Percentiles rank a stretch among this genome's conserved stretches.
Conservation (phyloP, 176 grass and related monocot species). For the Paspalum vaginatum region DNA sequence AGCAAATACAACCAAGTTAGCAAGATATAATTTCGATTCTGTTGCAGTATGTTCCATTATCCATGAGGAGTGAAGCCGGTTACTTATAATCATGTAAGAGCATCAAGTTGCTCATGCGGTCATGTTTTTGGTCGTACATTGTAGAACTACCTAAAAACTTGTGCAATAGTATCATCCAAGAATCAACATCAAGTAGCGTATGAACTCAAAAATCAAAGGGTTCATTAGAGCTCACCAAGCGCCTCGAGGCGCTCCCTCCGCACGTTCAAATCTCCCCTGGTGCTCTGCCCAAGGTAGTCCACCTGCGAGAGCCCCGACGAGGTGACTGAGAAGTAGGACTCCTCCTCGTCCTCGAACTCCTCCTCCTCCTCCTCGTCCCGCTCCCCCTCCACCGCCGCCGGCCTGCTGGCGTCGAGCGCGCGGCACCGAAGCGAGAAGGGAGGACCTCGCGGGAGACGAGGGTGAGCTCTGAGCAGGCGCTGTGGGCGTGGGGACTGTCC, state of each 20-base stretch:
- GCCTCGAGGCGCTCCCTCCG: constrained; percentile 67
- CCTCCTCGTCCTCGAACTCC: constrained; percentile 49
- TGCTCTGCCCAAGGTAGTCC: constrained; percentile 94
- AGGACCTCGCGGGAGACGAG: background rate
- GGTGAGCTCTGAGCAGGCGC: background rate
- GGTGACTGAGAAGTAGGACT: constrained; percentile 83
- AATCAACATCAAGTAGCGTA: background rate
- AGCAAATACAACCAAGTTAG: constrained; percentile 11
- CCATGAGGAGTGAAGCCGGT: background rate
- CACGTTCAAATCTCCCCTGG: constrained; percentile 94
- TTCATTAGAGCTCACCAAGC: constrained; percentile 58
- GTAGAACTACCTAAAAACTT: background rate
- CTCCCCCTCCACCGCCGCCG: constrained; percentile 41
- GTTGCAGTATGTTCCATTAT: background rate
- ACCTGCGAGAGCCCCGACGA: constrained; percentile 79
- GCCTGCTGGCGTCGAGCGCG: constrained; percentile 48
- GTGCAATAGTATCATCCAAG: background rate
- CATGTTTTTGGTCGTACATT: background rate
- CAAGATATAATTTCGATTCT: background rate
- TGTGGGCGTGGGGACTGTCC: background rate
- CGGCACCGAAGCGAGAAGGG: constrained; percentile 43
- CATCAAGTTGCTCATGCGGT: background rate
- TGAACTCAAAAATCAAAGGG: background rate
- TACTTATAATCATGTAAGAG: background rate
- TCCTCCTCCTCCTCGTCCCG: constrained; percentile 40